Evolutionary conservation across 2,329 filamentous ascomycete genomes (phyloP).

Genomic region (Aspergillus carbonarius): DNA sequence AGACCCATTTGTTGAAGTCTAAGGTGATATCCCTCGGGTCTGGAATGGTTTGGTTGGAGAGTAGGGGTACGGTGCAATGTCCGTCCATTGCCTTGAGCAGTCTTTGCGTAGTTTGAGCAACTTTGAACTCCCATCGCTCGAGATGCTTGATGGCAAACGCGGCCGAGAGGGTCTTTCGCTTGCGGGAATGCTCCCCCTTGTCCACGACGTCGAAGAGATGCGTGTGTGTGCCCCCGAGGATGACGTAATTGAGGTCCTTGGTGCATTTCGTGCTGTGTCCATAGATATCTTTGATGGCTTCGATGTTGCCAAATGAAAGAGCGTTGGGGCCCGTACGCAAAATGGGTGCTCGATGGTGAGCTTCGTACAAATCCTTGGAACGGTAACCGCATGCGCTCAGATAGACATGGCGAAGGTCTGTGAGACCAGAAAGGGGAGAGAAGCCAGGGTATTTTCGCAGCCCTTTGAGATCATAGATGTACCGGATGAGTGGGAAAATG

Average conservation of each 20-base stretch:
- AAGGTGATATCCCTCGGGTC: constrained; percentile 44
- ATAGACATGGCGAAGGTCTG: constrained; percentile 46
- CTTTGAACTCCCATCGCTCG: constrained; percentile 51
- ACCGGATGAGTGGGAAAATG: constrained; percentile 31
- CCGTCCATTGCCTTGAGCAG: constrained; percentile 44
- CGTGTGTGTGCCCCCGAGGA: constrained; percentile 46
- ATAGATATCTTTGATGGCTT: constrained; percentile 49
- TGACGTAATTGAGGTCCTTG: constrained; percentile 50
- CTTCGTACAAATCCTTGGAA: constrained; percentile 40
- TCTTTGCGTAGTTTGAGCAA: constrained; percentile 49
- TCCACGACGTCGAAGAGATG: constrained; percentile 53
- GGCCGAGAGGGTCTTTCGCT: constrained; percentile 48
- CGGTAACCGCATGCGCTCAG: constrained; percentile 43
- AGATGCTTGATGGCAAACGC: constrained; percentile 54
- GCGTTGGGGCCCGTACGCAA: constrained; percentile 46
- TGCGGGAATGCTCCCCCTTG: constrained; percentile 50
- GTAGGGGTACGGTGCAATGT: constrained; percentile 42
- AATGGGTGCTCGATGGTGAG: constrained; percentile 46
- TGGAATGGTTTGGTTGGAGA: constrained; percentile 17
- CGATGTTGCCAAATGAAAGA: constrained; percentile 38
- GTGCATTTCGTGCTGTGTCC: constrained; percentile 49
- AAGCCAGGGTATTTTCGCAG: constrained; percentile 47
- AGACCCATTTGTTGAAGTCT: constrained; percentile 51
- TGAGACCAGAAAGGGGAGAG: constrained; percentile 43
- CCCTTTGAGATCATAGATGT: constrained; percentile 49